Base-by-base conservation (phyloP, 2,329 filamentous ascomycete species). In the Bipolaris bicolor region DNA sequence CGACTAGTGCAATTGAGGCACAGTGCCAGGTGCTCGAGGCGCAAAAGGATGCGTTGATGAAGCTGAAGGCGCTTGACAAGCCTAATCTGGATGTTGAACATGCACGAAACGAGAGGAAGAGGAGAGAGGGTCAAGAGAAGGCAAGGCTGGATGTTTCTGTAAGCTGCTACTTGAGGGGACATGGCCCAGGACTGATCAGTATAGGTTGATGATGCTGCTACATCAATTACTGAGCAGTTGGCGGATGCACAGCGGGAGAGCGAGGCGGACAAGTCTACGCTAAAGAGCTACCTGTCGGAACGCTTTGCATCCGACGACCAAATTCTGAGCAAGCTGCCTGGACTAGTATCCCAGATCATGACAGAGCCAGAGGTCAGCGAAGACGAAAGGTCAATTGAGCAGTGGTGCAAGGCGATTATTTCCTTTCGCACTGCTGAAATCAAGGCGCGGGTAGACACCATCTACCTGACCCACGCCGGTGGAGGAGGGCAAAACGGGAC, bases 251-350 rank as follows among this genome's bases (percentile, higher is more conserved):
- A 84, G 65, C 81, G 84, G 58, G 83, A 87, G 39, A 73, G 72
- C 5, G 81, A 81, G 7, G 75, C 75, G 0, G 77, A 81, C 0
- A 79, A 78, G 3, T 71, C 78, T 1, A 75, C 76, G 3, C 70
- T 88, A 15, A 81, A 80, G 45, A 77, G 81, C 53, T 81, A 80
- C 0, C 76, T 86, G 0, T 79, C 81, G 20, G 77, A 77, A 15
- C 72, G 84, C 10, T 75, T 90, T 7, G 79, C 80, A 7, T 84
- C 86, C 1, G 88, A 91, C 58, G 88, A 91, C 68, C 86, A 84
- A 59, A 79, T 90, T 2, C 77, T 91, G 1, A 79, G 83, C 18
- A 86, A 86, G 57, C 77, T 91, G 2, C 86, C 89, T 67, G 89
- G 89, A 62, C 80, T 91, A 1, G 83, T 87, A 0, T 82, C 82